These are phyloP conservation scores for Hordeum marinum DNA, from an alignment of 176 grass and related monocot genomes.

Conservation along the genomic window DNA sequence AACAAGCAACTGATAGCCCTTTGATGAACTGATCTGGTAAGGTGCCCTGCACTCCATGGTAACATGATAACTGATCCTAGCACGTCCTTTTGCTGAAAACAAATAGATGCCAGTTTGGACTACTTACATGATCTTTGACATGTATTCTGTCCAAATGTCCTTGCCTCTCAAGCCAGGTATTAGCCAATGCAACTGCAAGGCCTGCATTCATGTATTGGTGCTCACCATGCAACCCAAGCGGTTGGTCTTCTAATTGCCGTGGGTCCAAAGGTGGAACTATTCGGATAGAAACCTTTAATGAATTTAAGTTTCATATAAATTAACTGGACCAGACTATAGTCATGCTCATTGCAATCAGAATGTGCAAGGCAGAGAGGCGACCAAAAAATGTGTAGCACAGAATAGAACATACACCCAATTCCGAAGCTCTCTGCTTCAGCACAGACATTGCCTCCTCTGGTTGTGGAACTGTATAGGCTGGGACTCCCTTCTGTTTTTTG, in stretches of 20 bases:
- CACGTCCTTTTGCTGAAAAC: neutral
- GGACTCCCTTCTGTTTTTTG: constrained; percentile 61
- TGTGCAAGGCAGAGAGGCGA: constrained; percentile 3
- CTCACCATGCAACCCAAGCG: constrained; percentile 83
- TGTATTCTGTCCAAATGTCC: constrained; percentile 47
- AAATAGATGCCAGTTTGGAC: constrained; percentile 15
- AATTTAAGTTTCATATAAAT: constrained; percentile 33
- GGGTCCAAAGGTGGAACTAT: constrained; percentile 73
- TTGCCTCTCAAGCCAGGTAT: constrained; percentile 72
- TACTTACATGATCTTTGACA: constrained; percentile 36
- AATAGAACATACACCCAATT: constrained; percentile 80
- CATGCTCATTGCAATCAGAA: constrained; percentile 1
- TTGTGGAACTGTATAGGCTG: constrained; percentile 81
- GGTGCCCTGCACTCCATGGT: constrained; percentile 39
- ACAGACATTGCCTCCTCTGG: constrained; percentile 80
- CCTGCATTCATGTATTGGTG: constrained; percentile 87
- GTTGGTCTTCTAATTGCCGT: constrained; percentile 57
- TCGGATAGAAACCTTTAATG: constrained; percentile 66
- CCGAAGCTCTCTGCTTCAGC: constrained; percentile 67
- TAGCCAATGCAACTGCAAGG: constrained; percentile 78
- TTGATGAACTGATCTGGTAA: constrained; percentile 75
- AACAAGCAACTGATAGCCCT: constrained; percentile 61
- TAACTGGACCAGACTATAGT: neutral
- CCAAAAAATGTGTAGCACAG: constrained; percentile 19
- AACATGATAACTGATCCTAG: constrained; percentile 12